These are phyloP conservation scores for Cubamyces lactineus DNA, from an alignment of 768 basidiomycete species.

Conservation along the genomic window DNA sequence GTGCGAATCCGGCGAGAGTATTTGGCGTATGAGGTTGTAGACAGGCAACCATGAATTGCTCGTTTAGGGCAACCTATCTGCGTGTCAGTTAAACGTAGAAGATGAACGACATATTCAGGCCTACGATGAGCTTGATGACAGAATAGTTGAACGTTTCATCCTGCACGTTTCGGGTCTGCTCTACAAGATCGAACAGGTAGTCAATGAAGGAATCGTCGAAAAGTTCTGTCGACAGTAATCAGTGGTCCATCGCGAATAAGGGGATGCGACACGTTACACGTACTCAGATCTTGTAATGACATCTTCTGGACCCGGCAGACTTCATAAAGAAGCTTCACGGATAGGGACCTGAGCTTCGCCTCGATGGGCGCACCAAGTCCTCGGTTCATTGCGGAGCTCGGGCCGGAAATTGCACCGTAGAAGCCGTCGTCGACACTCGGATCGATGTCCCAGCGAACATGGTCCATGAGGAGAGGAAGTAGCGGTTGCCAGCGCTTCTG, in stretches of 20 bases:
- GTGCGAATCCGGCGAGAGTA: slow-evolving; percentile 19
- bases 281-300: slow-evolving; percentile 76
- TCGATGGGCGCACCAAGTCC: slow-evolving; percentile 71
- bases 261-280: slow-evolving; percentile 32
- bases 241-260: no score
- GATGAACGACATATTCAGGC: slow-evolving; percentile 29
- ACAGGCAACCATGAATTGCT: slow-evolving; percentile 97
- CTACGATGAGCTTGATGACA: slow-evolving; percentile 90
- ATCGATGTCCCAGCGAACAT: slow-evolving; percentile 81
- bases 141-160: slow-evolving; percentile 96
- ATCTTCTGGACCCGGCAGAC: slow-evolving; percentile 91
- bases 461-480: slow-evolving; percentile 82
- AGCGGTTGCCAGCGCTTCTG: slow-evolving; percentile 84
- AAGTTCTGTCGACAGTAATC: slow-evolving; percentile 49
- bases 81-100: background rate
- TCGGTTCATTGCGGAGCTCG: slow-evolving; percentile 42
- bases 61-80: slow-evolving; percentile 84
- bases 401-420: slow-evolving; percentile 43
- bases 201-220: slow-evolving; percentile 88
- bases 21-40: slow-evolving; percentile 41
- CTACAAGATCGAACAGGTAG: slow-evolving; percentile 89
- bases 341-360: slow-evolving; percentile 73
- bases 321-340: slow-evolving; percentile 83
- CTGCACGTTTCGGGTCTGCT: slow-evolving; percentile 82
- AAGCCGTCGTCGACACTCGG: slow-evolving; percentile 68